Evolutionary conservation across 1,139 yeast species (phyloP), one percentile per base, ranked within the genome.

Genomic region (Zygosaccharomyces sapae): DNA sequence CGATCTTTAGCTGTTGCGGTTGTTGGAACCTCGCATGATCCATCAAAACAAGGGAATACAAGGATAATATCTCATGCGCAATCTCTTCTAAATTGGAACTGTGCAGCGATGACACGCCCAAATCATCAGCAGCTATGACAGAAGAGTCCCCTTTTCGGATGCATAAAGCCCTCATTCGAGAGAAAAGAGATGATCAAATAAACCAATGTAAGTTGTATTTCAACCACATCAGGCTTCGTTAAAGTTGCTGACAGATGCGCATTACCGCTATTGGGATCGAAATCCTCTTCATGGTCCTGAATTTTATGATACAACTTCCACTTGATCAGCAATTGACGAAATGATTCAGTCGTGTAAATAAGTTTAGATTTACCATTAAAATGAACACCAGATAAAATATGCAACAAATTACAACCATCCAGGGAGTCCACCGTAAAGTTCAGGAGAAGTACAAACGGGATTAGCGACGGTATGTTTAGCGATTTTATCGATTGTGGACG

Each of bases 61-160:
- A 50, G 10, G 64, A 57, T 25, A 64, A 45, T 10, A 64, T 59
- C 41, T 63, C 66, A 31, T 51, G 59, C 3, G 65, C 55, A 5
- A 53, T 39, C 29, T 58, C 61, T 39, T 55, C 61, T 25, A 49
- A 35, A 13, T 48, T 39, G 22, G 47, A 31, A 13, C 41, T 20
- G 5, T 44, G 33, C 8, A 43, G 20, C 30, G 33, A 12, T 9
- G 10, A 9, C 8, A 9, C 10, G 4, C 10, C 22, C 9, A 16
- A 9, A 16, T 16, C 36, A 4, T 4, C 10, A 27, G n/a, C 30
- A 9, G n/a, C 4, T 27, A 10, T 4, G 4, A 27, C 30, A 4
- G 2, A 8, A 27, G 8, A 4, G 12, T 9, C n/a, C 10, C 30
- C 30, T 12, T 4, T 5, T 27, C 9, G n/a, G 30, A 20, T 34